Evolutionary conservation across 768 basidiomycete species (phyloP), one percentile per base, ranked within the genome.

Genomic region (Lentinula sp.): DNA sequence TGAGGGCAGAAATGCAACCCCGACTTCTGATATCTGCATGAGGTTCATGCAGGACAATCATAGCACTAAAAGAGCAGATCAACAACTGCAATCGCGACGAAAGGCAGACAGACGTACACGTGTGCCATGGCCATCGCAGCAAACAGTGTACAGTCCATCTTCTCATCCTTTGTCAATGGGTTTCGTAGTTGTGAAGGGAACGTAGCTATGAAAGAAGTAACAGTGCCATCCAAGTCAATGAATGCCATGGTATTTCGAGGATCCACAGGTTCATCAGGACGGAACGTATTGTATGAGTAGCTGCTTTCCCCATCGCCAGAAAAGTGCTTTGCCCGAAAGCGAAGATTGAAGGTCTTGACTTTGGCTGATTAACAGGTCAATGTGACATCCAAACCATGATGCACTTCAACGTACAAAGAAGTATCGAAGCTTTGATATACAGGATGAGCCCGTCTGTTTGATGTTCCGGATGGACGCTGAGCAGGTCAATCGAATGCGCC

Each of bases 31-130:
- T 76, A 61, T 83, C 80, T 16, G 89, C 88, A 66, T 90, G 88
- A 3, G 88, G 87, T 64, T 92, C 90, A 65, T 91, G 90, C 45
- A 92, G 72, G 18, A 90, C 75, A 56, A 92, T 86, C 13, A 75
- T 82, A 5, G 87, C 82, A 11, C 90, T 92, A 64, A 59, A 61
- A 7, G 37, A 32, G 78, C 48, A 79, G 63, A 62, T 78, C 78
- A 28, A 79, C 72, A 59, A 18, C 65, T 67, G 37, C 10, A 46
- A 52, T 23, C 32, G 10, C n/a, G n/a, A 57, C 54, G 57, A 55
- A 2, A 13, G 3, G 28, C 48, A 53, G 5, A 58, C 39, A 16
- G 11, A 70, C 74, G 40, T 62, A 75, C 76, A 71, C 68, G 59
- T 75, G 69, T 10, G 68, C 65, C 11, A 72, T 66, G 18, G 73